Evolutionary conservation across 352 stramenopile genomes (phyloP).

Genomic region (Achlya hypogyna): DNA sequence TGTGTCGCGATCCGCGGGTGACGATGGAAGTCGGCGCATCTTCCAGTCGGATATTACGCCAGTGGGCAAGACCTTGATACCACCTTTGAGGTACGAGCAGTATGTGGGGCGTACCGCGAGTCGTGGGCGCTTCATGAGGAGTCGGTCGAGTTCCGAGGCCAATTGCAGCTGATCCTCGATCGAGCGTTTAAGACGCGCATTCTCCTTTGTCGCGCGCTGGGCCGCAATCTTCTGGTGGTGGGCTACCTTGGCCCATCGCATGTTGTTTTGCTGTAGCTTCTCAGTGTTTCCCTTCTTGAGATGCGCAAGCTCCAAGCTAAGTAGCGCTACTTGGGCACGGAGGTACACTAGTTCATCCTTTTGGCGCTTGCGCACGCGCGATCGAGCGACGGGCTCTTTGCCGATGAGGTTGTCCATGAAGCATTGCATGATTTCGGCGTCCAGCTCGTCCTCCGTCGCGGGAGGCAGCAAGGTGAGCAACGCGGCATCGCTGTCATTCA

Average conservation of each 20-base stretch:
- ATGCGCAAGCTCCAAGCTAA: constrained; percentile 1
- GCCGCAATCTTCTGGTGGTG: constrained; percentile 1
- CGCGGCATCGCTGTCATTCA: not conserved
- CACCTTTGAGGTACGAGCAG: not conserved
- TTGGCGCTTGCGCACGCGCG: constrained; percentile 5
- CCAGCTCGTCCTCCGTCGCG: not conserved
- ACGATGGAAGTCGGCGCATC: too few species aligned
- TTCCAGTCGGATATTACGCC: not conserved
- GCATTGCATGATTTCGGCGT: not conserved
- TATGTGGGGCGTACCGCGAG: not conserved
- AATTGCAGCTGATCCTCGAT: constrained; percentile 19
- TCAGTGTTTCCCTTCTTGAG: constrained; percentile 10
- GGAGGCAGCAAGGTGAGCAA: not conserved
- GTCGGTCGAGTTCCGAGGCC: constrained; percentile 5
- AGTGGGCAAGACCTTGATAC: not conserved
- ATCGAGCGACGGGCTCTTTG: not conserved
- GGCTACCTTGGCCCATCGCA: constrained; percentile 4
- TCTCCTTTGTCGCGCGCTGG: constrained; percentile 7
- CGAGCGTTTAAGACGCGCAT: constrained; percentile 13
- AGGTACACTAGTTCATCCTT: constrained; percentile 16
- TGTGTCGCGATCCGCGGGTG: too few species aligned
- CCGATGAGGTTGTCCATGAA: not conserved
- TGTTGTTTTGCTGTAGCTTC: not conserved
- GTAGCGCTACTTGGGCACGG: not conserved
- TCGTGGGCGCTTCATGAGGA: constrained; percentile 2